These are phyloP conservation scores for Neofusicoccum sp. DNA, from an alignment of 2,329 filamentous ascomycete genomes.

Conservation along the genomic window DNA sequence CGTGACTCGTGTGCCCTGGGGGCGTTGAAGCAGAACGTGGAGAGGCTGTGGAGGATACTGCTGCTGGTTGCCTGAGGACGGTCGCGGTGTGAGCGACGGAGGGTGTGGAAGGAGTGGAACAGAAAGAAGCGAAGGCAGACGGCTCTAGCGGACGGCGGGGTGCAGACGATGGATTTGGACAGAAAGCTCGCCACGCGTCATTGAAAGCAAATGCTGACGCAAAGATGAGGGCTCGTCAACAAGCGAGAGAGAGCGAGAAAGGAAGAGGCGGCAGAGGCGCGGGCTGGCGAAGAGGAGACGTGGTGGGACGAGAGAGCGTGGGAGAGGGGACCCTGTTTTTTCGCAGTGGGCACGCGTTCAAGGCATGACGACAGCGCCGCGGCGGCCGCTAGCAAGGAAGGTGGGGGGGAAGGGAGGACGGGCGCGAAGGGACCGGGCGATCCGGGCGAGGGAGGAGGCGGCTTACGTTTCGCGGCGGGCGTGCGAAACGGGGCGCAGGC, in stretches of 20 bases:
- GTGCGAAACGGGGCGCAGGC: neutral
- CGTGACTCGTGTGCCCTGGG: neutral
- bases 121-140: neutral
- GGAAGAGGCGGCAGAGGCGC: neutral
- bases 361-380: conserved; percentile 15
- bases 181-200: neutral
- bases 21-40: neutral
- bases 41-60: neutral
- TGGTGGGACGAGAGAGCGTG: neutral
- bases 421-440: neutral
- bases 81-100: neutral
- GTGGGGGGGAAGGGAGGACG: conserved; percentile 6
- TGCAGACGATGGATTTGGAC: neutral
- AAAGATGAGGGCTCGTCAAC: neutral
- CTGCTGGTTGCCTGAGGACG: neutral
- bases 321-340: conserved; percentile 4
- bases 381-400: conserved; percentile 14
- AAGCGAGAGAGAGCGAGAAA: neutral
- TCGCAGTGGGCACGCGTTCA: conserved; percentile 6
- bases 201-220: neutral
- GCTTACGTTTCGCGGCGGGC: neutral
- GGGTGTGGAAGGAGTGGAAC: no score
- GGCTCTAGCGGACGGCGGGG: neutral
- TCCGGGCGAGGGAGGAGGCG: neutral
- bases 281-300: neutral